Percentiles rank a stretch among this genome's conserved stretches.
phyloP scores from a whole-genome alignment of 345 rosid genomes.

The Sisymbrium altissimum region DNA sequence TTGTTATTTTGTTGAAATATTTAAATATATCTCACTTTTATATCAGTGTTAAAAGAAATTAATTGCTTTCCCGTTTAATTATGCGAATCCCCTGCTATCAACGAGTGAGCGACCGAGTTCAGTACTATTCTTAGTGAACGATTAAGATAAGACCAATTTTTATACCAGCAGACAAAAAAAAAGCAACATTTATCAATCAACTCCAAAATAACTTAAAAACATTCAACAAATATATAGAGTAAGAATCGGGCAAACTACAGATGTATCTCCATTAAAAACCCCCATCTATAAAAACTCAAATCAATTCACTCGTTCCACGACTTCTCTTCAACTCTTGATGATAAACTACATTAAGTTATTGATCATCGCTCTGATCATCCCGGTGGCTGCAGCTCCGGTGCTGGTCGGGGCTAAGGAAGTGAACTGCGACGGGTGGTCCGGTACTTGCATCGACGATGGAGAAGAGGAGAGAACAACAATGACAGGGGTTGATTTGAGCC shows the following conservation, averaged over 20 bases:
- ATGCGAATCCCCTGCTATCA: neutral
- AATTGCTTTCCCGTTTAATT: neutral
- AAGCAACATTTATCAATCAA: neutral
- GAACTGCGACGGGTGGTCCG: neutral
- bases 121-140: slow-evolving; percentile 7
- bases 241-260: slow-evolving; percentile 14
- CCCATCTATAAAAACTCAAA: neutral
- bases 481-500: slow-evolving; percentile 2
- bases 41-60: neutral
- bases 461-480: slow-evolving; percentile 3
- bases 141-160: neutral
- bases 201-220: neutral
- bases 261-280: neutral
- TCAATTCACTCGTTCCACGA: neutral
- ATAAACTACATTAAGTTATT: slow-evolving; percentile 17
- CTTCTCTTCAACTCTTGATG: neutral
- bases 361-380: neutral
- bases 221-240: slow-evolving; percentile 7
- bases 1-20: neutral
- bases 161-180: neutral
- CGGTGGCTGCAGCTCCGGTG: neutral
- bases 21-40: neutral
- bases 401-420: neutral
- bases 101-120: too few species aligned
- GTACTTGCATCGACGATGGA: slow-evolving; percentile 3